phyloP scores from a whole-genome alignment of 2,329 filamentous ascomycete species.

The Penicillium vulpinum region DNA sequence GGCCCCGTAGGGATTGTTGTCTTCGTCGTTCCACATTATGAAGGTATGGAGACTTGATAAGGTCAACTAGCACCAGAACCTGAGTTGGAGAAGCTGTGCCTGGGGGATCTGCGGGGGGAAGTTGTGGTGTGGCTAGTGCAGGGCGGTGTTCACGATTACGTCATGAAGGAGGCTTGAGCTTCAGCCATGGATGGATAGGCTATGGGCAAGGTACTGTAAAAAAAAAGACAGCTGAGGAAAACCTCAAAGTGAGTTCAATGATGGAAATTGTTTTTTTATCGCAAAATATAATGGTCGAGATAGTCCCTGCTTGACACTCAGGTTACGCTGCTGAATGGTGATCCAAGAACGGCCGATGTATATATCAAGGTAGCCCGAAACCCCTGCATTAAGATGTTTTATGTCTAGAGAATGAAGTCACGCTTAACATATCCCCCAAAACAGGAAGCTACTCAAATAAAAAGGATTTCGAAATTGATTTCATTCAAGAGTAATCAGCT shows the following conservation, averaged over 20 bases:
- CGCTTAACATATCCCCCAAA: not conserved
- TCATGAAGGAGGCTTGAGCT: conserved; percentile 6
- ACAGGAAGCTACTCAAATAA: too few species aligned
- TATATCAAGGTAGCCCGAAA: not conserved
- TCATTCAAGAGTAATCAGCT: not conserved
- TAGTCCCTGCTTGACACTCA: not conserved
- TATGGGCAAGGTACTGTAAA: not conserved
- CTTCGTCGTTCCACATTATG: conserved; percentile 97
- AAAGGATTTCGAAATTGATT: not conserved
- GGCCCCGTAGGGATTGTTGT: conserved; percentile 96
- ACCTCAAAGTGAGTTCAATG: not conserved
- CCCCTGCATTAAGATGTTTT: not conserved
- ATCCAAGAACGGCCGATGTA: not conserved
- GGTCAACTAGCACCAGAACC: not conserved
- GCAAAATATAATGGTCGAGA: not conserved
- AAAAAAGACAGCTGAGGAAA: not conserved
- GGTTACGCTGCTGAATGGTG: too few species aligned
- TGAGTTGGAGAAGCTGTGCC: conserved; percentile 22
- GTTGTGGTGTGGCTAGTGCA: conserved; percentile 11
- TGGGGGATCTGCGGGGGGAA: conserved; percentile 26
- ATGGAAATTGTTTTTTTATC: not conserved
- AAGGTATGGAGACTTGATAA: conserved; percentile 2
- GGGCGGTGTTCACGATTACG: conserved; percentile 13
- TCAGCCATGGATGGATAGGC: not conserved
- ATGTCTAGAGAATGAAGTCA: not conserved